Evolutionary conservation across 768 basidiomycete species (phyloP).

Genomic region (Kwoniella bestiolae): DNA sequence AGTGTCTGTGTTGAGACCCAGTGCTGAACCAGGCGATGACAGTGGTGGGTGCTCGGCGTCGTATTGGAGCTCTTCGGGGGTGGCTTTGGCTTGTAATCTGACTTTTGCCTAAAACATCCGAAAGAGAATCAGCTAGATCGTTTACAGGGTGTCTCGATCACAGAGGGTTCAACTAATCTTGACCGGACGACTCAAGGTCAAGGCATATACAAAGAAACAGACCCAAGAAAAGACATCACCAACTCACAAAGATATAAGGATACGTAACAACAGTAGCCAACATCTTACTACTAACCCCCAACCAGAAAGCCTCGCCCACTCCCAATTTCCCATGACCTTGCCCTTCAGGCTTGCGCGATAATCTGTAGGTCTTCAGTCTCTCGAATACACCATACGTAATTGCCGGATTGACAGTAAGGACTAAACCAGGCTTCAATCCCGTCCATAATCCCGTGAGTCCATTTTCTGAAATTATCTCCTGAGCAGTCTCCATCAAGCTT

Average conservation of each 20-base stretch:
- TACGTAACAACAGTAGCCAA: conserved; percentile 82
- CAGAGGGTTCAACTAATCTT: too few species aligned
- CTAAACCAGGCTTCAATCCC: conserved; percentile 86
- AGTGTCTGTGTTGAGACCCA: background rate
- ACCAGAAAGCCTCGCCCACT: conserved; percentile 75
- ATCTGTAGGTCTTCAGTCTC: conserved; percentile 75
- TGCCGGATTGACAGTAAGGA: conserved; percentile 95
- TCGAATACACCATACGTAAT: conserved; percentile 97
- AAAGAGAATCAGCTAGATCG: background rate
- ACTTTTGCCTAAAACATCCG: conserved; percentile 66
- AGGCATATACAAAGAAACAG: too few species aligned
- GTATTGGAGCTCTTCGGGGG: conserved; percentile 1
- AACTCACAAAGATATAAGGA: conserved; percentile 57
- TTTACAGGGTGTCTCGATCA: too few species aligned
- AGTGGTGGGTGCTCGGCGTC: conserved; percentile 59
- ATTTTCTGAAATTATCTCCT: conserved; percentile 72
- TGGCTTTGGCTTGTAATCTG: conserved; percentile 77
- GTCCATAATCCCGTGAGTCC: conserved; percentile 77
- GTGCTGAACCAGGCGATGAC: background rate
- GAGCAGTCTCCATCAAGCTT: conserved; percentile 76
- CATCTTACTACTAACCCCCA: conserved; percentile 94
- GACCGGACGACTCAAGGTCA: too few species aligned
- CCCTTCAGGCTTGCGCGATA: conserved; percentile 56
- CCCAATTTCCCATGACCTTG: conserved; percentile 66
- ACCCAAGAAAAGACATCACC: background rate